Base-by-base conservation (phyloP, 805 yeast species). In the Candida awuae region DNA sequence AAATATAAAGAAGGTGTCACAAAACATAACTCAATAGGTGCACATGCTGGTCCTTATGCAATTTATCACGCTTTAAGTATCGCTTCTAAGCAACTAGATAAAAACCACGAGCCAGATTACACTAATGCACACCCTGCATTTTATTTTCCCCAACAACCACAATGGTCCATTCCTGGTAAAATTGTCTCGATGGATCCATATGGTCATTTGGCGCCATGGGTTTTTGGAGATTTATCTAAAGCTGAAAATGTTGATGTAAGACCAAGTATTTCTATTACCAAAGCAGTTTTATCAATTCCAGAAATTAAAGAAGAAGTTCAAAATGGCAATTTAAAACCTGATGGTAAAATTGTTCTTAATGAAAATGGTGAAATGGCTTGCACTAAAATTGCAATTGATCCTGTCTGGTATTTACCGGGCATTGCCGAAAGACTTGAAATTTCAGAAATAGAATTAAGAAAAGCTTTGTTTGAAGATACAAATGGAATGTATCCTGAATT, bases 401-500 rank as follows among this genome's bases (percentile, higher is more conserved):
- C 84, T 14, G 83, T 77, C 29, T 77, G 84, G 84, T 70, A 74
- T 49, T 62, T 77, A 41, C 84, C 84, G 3, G 82, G 81, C 20
- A 79, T 77, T 42, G 84, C 84, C 20, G 65, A 73, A 53, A 71
- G 80, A 51, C 71, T 77, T 51, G 72, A 71, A 21, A 69, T 77
- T 44, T 61, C 72, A 23, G 84, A 77, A 51, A 58, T 54, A 14
- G 73, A 73, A 35, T 63, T 77, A 34, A 68, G 84, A 54, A 68
- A 74, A 35, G 75, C 80, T 4, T 61, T 77, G 45, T 77, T 77
- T 53, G 77, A 77, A 53, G 83, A 77, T 52, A 77, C 84, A 35
- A 80, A 79, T 50, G 83, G 84, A 29, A 75, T 77, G 71, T 77
- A 77, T 53, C 83, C 84, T 13, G 84, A 77, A 57, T 63, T 77